Evolutionary conservation across 176 grass and related monocot species (phyloP), one percentile per base, ranked within the genome.

Genomic region (Areca catechu): DNA sequence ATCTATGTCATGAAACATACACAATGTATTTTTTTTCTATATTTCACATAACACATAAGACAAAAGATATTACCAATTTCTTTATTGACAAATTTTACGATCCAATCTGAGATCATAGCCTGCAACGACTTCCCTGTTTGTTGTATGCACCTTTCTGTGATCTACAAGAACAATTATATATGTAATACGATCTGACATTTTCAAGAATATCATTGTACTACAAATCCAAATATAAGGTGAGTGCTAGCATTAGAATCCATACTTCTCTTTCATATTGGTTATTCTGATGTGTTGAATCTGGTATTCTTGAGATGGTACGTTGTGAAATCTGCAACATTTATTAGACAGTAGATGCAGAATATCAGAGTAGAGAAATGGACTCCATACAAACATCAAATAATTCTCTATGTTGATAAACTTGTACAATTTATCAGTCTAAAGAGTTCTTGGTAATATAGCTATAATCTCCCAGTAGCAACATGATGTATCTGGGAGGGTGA

Each of bases 261-360:
- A 98, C 93, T 63, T 92, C 88, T 81, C 80, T 88, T 74, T 92
- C 93, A 77, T 82, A 88, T 80, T 60, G 56, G 78, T 98, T 98
- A 52, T 76, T 89, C 51, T 80, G 72, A 62, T 98, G 93, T 49
- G 85, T 58, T 20, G 63, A 80, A 69, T 76, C 78, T 43, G 87
- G 93, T 76, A 98, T 70, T 70, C 73, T 70, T 16, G 66, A 80
- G 48, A 92, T 83, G 54, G 66, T 78, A 21, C 20, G 74, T 51
- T 80, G 72, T 66, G 70, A 82, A 16, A 85, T 82, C 88, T 98
- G 73, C 53, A 85, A 58, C 34, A 43, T 43, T 43, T 43, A 43
- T 43, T 43, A 14, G 34, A 43, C 34, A 43, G 6, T 12, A 43
- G 34, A 43, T 43, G 34, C 34, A 43, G 34, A 43, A 43, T 43